These are phyloP conservation scores for Stagonosporopsis cucurbitacearum DNA, from an alignment of 2,329 filamentous ascomycete genomes.

Conservation along the genomic window DNA sequence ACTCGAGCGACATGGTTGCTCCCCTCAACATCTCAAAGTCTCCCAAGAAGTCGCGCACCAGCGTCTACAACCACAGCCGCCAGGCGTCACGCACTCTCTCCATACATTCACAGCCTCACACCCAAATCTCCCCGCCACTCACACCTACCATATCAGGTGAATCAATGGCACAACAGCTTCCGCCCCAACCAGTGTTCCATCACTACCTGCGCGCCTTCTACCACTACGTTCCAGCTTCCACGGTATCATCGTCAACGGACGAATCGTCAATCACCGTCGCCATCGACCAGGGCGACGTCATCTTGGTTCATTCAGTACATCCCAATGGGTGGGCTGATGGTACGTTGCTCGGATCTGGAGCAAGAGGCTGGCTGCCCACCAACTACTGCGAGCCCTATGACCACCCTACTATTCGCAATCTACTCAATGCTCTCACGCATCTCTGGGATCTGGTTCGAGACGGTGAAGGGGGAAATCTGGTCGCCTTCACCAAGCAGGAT, in stretches of 20 bases:
- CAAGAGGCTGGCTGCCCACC: slow-evolving; percentile 92
- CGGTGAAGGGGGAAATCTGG: slow-evolving; percentile 74
- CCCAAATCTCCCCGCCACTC: slow-evolving; percentile 76
- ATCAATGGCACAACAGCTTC: slow-evolving; percentile 56
- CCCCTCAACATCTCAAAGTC: slow-evolving; percentile 49
- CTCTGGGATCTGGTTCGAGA: slow-evolving; percentile 91
- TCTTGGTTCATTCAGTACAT: slow-evolving; percentile 94
- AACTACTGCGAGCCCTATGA: slow-evolving; percentile 98
- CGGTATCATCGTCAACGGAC: slow-evolving; percentile 78
- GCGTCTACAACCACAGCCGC: slow-evolving; percentile 34
- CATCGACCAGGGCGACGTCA: slow-evolving; percentile 87
- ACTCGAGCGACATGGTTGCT: slow-evolving; percentile 45
- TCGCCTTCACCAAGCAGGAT: slow-evolving; percentile 87
- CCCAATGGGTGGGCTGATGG: slow-evolving; percentile 99
- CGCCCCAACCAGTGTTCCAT: slow-evolving; percentile 74
- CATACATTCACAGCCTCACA: slow-evolving; percentile 40
- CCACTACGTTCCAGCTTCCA: slow-evolving; percentile 81
- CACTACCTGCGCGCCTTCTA: slow-evolving; percentile 96
- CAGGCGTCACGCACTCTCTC: slow-evolving; percentile 44
- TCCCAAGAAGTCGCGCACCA: slow-evolving; percentile 35
- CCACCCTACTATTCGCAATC: slow-evolving; percentile 80
- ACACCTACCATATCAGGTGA: slow-evolving; percentile 74
- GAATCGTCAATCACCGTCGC: slow-evolving; percentile 74
- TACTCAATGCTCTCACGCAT: slow-evolving; percentile 85
- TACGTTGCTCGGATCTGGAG: slow-evolving; percentile 83